Evolutionary conservation across 441 rosid species (phyloP).

Genomic region (Isatis lusitanica): DNA sequence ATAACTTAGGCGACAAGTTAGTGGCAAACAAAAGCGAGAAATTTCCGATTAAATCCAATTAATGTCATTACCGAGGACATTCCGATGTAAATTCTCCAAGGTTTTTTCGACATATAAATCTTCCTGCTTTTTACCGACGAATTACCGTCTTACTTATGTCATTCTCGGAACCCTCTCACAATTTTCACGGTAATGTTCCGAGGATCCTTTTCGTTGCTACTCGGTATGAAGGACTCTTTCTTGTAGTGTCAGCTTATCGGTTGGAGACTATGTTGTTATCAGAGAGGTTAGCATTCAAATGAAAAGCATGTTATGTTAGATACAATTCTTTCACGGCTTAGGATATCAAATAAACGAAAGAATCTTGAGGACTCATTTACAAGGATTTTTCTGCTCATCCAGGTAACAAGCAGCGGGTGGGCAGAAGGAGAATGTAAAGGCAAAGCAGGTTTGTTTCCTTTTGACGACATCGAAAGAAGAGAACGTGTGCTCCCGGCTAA

Average conservation of each 20-base stretch:
- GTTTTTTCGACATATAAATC: no score
- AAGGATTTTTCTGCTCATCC: background rate
- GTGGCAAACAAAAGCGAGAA: no score
- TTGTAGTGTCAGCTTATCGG: constrained; percentile 60
- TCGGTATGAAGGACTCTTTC: no score
- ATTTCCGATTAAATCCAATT: no score
- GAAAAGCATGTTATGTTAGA: background rate
- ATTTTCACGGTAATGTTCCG: no score
- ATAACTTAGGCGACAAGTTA: no score
- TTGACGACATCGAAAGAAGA: constrained; percentile 73
- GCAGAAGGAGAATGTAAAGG: constrained; percentile 97
- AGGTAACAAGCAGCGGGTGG: constrained; percentile 89
- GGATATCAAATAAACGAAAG: background rate
- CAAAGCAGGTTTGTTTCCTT: constrained; percentile 94
- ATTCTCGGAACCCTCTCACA: no score
- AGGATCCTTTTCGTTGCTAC: no score
- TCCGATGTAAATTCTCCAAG: no score
- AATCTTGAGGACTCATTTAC: constrained; percentile 2
- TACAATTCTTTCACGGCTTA: background rate
- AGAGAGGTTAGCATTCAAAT: constrained; percentile 58
- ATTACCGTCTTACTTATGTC: no score
- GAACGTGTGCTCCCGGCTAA: constrained; percentile 87
- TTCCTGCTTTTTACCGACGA: no score
- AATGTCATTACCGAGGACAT: no score
- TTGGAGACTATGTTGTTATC: constrained; percentile 85